Base-by-base conservation (phyloP, 1,284 basidiomycete genomes). In the Pseudomicrostroma phylloplanum region DNA sequence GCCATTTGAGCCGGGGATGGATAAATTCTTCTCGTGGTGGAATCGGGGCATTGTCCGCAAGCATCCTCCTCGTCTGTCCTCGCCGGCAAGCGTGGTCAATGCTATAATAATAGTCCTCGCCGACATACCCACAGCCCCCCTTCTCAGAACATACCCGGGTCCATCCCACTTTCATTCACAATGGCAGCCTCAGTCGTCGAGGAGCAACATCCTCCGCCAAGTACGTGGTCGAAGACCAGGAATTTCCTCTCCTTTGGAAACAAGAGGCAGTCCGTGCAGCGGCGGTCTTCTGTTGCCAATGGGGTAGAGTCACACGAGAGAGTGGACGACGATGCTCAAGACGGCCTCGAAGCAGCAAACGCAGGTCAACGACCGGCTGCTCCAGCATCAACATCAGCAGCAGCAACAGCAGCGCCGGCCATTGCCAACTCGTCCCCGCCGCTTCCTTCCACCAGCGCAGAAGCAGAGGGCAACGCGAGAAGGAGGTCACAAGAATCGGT, bases 191-290 rank as follows among this genome's bases (percentile, higher is more conserved):
- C 51, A 6, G 21, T 25, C 21, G 21, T 54, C 25, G 51, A 21
- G 25, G 51, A 54, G 26, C 51, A 54, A 26, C 51, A 54, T 13
- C 51, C 21, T 23, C 51, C 51, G 25, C 51, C 51, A 2, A 23
- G 21, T 23, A 23, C 51, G 25, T 54, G 51, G 51, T 23, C 51
- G 3, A 54, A 54, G 25, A 25, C 51, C 7, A 19, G 51, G 17
- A 21, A 26, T 25, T 54, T 54, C 51, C 13, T 54, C 51, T 54
- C 51, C 51, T 48, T 48, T 13, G 43, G 43, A 48, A 48, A 48
- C 12, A 48, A 26, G 51, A 54, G 51, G 21, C 51, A 54, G 25
- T 21, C 51, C 21, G 6, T 54, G 21, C 21, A 17, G 21, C 26
- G 21, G 6, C 51, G 51, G 21, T 15, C 21, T 25, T 8, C 13